Evolutionary conservation across 2,329 filamentous ascomycete species (phyloP).

Genomic region (Bertia moriformis): DNA sequence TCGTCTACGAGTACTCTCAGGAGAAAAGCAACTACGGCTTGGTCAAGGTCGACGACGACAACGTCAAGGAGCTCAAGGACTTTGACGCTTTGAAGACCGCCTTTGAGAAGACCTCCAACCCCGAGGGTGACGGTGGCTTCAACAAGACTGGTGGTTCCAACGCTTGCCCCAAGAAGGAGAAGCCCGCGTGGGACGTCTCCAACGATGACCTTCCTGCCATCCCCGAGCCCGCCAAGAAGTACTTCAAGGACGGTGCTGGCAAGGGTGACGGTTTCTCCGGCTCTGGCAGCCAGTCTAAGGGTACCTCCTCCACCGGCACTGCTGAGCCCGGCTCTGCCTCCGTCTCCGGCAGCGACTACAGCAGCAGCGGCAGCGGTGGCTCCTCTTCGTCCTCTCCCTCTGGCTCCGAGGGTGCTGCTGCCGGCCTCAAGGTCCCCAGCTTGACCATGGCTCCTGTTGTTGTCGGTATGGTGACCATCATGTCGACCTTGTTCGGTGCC

Average conservation of each 20-base stretch:
- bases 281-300: slow-evolving; percentile 35
- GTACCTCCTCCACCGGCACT: slow-evolving; percentile 27
- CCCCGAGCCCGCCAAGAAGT: slow-evolving; percentile 30
- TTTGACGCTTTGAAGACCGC: slow-evolving; percentile 39
- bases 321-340: slow-evolving; percentile 22
- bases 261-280: slow-evolving; percentile 35
- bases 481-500: slow-evolving; percentile 22
- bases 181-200: slow-evolving; percentile 31
- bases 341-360: slow-evolving; percentile 17
- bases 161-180: slow-evolving; percentile 32
- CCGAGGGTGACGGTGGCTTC: slow-evolving; percentile 33
- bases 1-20: slow-evolving; percentile 87
- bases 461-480: slow-evolving; percentile 16
- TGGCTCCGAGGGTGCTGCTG: slow-evolving; percentile 13
- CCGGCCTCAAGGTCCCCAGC: slow-evolving; percentile 12
- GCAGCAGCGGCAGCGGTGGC: slow-evolving; percentile 17
- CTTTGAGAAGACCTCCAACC: slow-evolving; percentile 30
- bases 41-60: slow-evolving; percentile 44
- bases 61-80: slow-evolving; percentile 43
- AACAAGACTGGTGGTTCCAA: slow-evolving; percentile 27
- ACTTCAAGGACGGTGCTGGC: slow-evolving; percentile 36
- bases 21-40: slow-evolving; percentile 72
- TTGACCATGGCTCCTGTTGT: slow-evolving; percentile 11
- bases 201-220: slow-evolving; percentile 34
- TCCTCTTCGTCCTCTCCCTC: background rate